Conservation (phyloP, 2,329 filamentous ascomycete species). For the Diplodia seriata region DNA sequence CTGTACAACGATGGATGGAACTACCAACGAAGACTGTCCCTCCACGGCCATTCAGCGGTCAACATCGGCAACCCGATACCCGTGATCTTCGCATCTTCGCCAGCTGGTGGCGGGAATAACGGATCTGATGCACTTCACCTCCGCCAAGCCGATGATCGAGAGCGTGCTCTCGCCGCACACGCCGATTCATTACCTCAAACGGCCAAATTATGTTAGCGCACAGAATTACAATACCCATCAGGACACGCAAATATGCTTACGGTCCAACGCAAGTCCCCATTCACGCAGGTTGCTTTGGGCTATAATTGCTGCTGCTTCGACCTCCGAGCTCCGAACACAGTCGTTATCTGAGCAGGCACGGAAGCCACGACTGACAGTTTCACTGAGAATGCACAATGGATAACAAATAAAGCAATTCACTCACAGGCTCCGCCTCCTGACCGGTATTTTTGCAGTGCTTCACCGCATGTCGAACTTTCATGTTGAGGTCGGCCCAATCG, state of each 20-base stretch:
- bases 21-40: neutral
- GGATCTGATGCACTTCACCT: neutral
- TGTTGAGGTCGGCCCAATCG: neutral
- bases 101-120: neutral
- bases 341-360: neutral
- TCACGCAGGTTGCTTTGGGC: neutral
- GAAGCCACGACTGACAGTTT: neutral
- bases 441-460: neutral
- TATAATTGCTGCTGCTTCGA: neutral
- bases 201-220: neutral
- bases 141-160: constrained; percentile 12
- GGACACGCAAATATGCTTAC: neutral
- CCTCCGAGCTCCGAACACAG: neutral
- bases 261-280: neutral
- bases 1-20: neutral
- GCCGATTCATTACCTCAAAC: neutral
- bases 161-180: constrained; percentile 4
- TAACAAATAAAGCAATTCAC: constrained; percentile 8
- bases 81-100: neutral
- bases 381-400: neutral
- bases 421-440: neutral
- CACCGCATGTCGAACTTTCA: constrained; percentile 1
- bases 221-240: neutral
- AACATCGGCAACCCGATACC: neutral
- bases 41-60: neutral